Percentiles rank a stretch among this genome's conserved stretches.
Evolutionary conservation across 768 basidiomycete species (phyloP).

Genomic region (Pleurotus sapidus): DNA sequence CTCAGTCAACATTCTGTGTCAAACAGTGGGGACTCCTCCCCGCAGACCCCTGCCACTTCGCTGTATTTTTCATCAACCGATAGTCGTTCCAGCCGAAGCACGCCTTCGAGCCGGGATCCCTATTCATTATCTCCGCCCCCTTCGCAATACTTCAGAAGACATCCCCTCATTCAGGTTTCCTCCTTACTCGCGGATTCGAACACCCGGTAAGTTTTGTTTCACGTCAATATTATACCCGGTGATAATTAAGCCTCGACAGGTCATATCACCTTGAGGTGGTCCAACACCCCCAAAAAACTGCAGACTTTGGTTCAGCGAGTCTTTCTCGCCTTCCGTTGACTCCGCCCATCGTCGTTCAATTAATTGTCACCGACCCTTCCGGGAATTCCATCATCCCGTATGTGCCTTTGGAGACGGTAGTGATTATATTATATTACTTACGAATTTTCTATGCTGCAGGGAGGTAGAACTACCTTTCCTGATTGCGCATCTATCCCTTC

Average conservation of each 20-base stretch:
- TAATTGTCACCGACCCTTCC: constrained; percentile 69
- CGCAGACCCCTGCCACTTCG: constrained; percentile 41
- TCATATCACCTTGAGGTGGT: constrained; percentile 81
- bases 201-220: constrained; percentile 40
- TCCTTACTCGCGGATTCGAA: constrained; percentile 56
- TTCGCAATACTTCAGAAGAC: constrained; percentile 33
- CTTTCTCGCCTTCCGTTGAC: constrained; percentile 81
- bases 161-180: constrained; percentile 55
- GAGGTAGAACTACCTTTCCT: constrained; percentile 87
- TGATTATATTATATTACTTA: background rate
- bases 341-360: constrained; percentile 79
- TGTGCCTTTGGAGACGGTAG: constrained; percentile 29
- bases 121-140: constrained; percentile 33
- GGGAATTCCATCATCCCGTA: constrained; percentile 79
- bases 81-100: constrained; percentile 37
- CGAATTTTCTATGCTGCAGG: constrained; percentile 37
- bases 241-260: constrained; percentile 25
- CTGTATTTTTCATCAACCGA: constrained; percentile 33
- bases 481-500: constrained; percentile 77
- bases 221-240: constrained; percentile 2
- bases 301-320: constrained; percentile 73
- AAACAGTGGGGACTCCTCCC: constrained; percentile 48
- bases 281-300: constrained; percentile 80
- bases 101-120: constrained; percentile 41
- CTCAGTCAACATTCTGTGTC: constrained; percentile 23